These are phyloP conservation scores for Lentinula edodes DNA, from an alignment of 768 basidiomycete genomes.

Conservation along the genomic window DNA sequence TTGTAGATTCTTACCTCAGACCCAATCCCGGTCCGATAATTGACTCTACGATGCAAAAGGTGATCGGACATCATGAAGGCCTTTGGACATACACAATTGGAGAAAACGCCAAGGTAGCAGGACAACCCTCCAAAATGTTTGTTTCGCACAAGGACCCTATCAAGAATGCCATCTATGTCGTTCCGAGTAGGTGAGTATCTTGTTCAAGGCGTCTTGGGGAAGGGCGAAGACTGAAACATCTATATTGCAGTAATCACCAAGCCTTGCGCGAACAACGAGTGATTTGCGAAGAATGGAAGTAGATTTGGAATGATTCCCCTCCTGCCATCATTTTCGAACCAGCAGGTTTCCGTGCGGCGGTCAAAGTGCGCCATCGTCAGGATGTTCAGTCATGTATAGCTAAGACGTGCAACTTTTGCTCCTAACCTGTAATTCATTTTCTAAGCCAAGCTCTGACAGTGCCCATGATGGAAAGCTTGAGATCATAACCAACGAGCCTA, in stretches of 20 bases:
- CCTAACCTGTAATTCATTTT: not conserved
- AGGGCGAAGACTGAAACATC: not conserved
- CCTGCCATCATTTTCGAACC: constrained; percentile 38
- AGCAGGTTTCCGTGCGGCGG: constrained; percentile 40
- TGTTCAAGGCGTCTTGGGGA: not conserved
- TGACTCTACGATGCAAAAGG: constrained; percentile 46
- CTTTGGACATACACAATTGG: constrained; percentile 86
- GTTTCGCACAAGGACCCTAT: constrained; percentile 65
- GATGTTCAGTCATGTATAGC: constrained; percentile 46
- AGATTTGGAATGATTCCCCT: constrained; percentile 69
- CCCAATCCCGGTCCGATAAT: constrained; percentile 68
- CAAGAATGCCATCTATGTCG: constrained; percentile 69
- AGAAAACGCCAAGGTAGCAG: constrained; percentile 64
- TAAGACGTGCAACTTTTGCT: constrained; percentile 32
- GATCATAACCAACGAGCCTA: constrained; percentile 52
- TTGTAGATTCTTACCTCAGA: constrained; percentile 68
- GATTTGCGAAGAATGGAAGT: constrained; percentile 43
- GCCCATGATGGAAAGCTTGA: constrained; percentile 22
- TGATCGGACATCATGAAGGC: constrained; percentile 61
- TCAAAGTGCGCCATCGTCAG: constrained; percentile 75
- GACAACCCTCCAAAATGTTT: constrained; percentile 58
- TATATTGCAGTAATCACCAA: constrained; percentile 48
- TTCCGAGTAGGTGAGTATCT: constrained; percentile 57
- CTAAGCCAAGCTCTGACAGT: constrained; percentile 15
- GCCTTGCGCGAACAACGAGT: constrained; percentile 29